phyloP scores from a whole-genome alignment of 306 rosid species.

The Trifolium repens region DNA sequence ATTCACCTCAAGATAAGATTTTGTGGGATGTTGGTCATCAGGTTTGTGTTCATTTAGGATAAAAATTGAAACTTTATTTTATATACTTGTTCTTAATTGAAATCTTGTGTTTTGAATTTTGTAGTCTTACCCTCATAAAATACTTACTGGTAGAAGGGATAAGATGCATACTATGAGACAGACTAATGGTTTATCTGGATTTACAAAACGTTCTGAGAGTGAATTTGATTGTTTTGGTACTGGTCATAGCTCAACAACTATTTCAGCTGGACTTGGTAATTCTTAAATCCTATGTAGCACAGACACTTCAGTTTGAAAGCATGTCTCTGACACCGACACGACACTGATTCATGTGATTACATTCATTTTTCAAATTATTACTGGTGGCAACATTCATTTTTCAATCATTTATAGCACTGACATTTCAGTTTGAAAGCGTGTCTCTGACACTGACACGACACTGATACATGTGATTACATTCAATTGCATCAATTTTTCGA shows the following conservation, averaged over 20 bases:
- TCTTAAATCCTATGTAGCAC: conserved; percentile 3
- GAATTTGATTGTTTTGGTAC: conserved; percentile 93
- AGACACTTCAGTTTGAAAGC: not conserved
- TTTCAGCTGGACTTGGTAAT: conserved; percentile 97
- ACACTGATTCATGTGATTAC: not conserved
- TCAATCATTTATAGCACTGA: not conserved
- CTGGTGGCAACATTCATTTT: not conserved
- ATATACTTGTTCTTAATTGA: not conserved
- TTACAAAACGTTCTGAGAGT: conserved; percentile 92
- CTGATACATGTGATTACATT: not conserved
- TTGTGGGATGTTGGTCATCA: conserved; percentile 99
- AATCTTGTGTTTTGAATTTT: conserved; percentile 38
- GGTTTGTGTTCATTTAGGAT: conserved; percentile 46
- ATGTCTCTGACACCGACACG: not conserved
- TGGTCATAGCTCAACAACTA: conserved; percentile 98
- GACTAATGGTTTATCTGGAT: conserved; percentile 89
- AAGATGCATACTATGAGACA: conserved; percentile 91
- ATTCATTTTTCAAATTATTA: not conserved
- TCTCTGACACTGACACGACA: not conserved
- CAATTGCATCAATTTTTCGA: not conserved
- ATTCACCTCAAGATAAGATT: conserved; percentile 84
- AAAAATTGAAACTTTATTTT: not conserved
- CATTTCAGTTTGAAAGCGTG: not conserved
- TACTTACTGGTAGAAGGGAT: conserved; percentile 90
- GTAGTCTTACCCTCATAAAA: conserved; percentile 95